Conservation (phyloP, 164 flowering plant genomes). For the Magnolia officinalis region DNA sequence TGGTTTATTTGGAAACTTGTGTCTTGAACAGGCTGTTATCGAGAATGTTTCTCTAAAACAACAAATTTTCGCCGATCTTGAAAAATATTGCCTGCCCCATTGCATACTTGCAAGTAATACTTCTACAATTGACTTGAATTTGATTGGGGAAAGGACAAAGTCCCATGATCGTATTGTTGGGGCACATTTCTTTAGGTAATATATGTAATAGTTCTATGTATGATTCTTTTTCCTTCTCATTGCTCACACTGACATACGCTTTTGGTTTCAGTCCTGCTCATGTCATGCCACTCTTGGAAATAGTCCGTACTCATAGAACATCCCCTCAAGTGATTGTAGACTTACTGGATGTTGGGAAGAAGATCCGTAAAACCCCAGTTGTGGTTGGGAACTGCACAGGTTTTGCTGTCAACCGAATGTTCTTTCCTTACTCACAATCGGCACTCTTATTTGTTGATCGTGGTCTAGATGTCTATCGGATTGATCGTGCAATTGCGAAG, state of each 20-base stretch:
- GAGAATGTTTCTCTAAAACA: constrained; percentile 82
- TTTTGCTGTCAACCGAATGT: constrained; percentile 92
- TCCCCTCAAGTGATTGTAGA: constrained; percentile 90
- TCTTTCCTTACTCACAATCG: constrained; percentile 89
- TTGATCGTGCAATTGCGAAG: constrained; percentile 71
- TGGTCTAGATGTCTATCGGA: constrained; percentile 71
- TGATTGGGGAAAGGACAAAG: constrained; percentile 73
- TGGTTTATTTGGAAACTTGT: not conserved
- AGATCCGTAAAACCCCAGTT: constrained; percentile 82
- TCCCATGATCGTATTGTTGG: constrained; percentile 86
- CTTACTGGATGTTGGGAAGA: constrained; percentile 77
- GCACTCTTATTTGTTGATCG: constrained; percentile 71
- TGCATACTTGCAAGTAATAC: constrained; percentile 92
- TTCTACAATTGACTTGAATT: constrained; percentile 83
- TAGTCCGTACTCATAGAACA: constrained; percentile 74
- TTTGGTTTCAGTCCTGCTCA: constrained; percentile 79
- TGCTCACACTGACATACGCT: not conserved
- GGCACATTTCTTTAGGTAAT: constrained; percentile 92
- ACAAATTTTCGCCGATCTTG: constrained; percentile 87
- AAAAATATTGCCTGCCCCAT: constrained; percentile 75
- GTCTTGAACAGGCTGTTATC: constrained; percentile 73
- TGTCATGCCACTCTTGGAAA: constrained; percentile 92
- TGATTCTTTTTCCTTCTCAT: not conserved
- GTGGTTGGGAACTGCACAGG: constrained; percentile 97
- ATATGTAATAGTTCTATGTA: not conserved